Percentiles rank a stretch among this genome's conserved stretches.
Evolutionary conservation across 176 grass and related monocot species (phyloP).

Genomic region (Cocos nucifera): DNA sequence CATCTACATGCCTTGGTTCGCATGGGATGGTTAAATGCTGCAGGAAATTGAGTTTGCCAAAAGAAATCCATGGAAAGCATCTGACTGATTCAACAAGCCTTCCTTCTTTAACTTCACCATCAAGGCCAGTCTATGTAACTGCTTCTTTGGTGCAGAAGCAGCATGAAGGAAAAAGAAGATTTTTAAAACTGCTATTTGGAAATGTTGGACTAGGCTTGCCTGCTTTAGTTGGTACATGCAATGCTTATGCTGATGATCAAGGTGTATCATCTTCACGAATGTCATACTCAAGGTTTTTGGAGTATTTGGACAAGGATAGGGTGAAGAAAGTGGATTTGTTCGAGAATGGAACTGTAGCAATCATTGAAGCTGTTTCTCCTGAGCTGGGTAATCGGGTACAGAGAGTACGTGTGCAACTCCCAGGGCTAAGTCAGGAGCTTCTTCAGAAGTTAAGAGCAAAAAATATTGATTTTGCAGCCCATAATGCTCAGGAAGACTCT

Average conservation of each 20-base stretch:
- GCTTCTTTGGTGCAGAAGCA: constrained; percentile 58
- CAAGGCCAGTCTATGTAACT: constrained; percentile 41
- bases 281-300: constrained; percentile 94
- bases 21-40: constrained; percentile 12
- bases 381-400: constrained; percentile 89
- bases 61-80: constrained; percentile 16
- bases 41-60: not conserved
- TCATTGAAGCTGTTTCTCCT: constrained; percentile 86
- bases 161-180: constrained; percentile 54
- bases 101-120: constrained; percentile 28
- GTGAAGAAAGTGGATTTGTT: constrained; percentile 93
- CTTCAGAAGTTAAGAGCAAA: constrained; percentile 93
- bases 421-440: constrained; percentile 87
- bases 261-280: constrained; percentile 91
- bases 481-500: constrained; percentile 89
- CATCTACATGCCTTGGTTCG: constrained; percentile 45
- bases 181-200: constrained; percentile 77
- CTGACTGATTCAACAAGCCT: constrained; percentile 28
- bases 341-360: constrained; percentile 88
- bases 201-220: constrained; percentile 58
- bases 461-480: constrained; percentile 94
- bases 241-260: constrained; percentile 77
- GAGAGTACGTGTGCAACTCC: constrained; percentile 88
- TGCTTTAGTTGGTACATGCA: constrained; percentile 41
- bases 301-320: constrained; percentile 94